Evolutionary conservation across 2,329 filamentous ascomycete genomes (phyloP).

Genomic region (Penicillium sp.): DNA sequence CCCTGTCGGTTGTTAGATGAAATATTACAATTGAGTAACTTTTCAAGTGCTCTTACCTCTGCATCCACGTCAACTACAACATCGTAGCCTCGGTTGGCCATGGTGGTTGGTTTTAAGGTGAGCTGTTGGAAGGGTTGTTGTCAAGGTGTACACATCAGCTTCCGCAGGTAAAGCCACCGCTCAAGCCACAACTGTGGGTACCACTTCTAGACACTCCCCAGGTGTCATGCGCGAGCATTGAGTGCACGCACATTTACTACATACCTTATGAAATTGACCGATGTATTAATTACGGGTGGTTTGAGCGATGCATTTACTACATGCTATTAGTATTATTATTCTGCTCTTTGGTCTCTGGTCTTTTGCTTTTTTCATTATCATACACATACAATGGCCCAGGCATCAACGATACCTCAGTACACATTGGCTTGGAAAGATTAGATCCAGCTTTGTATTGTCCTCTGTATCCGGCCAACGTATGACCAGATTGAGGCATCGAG

Average conservation of each 20-base stretch:
- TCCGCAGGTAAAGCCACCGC: slow-evolving; percentile 29
- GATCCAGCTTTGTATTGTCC: slow-evolving; percentile 22
- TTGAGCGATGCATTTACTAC: no score
- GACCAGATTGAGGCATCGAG: slow-evolving; percentile 37
- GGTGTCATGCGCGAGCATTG: neutral
- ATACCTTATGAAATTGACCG: neutral
- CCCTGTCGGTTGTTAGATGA: slow-evolving; percentile 58
- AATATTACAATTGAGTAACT: neutral
- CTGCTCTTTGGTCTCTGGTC: neutral
- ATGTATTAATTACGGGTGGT: neutral
- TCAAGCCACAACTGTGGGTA: slow-evolving; percentile 28
- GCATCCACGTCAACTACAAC: slow-evolving; percentile 97
- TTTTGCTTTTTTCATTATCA: slow-evolving; percentile 2
- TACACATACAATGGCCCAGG: slow-evolving; percentile 7
- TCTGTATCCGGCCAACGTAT: slow-evolving; percentile 31
- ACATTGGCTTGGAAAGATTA: neutral
- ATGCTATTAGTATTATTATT: neutral
- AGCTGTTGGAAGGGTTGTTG: slow-evolving; percentile 22
- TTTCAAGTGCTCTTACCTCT: slow-evolving; percentile 61
- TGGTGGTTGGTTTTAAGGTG: slow-evolving; percentile 42
- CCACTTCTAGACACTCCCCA: neutral
- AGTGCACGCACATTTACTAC: neutral
- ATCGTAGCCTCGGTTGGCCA: slow-evolving; percentile 89
- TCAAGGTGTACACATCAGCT: slow-evolving; percentile 39
- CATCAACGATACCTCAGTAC: neutral